Evolutionary conservation across 768 basidiomycete genomes (phyloP), one percentile per base, ranked within the genome.

Genomic region (Calocybe cyanea): DNA sequence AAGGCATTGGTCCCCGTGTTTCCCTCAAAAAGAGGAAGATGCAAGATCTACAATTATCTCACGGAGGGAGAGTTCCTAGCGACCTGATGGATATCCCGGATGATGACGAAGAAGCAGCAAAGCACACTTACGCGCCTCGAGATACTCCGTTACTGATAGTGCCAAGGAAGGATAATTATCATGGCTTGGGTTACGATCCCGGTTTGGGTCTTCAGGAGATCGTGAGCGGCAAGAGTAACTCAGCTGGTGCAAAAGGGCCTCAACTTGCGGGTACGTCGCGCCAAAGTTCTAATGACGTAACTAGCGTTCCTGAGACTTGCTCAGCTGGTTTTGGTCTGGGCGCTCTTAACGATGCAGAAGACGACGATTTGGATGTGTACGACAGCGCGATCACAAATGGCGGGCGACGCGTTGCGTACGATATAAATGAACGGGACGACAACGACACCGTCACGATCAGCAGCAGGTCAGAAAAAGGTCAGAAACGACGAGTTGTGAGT

Each of bases 1-100:
- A 94, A 65, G 96, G 95, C 10, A 81, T 98, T 15, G 96, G 95
- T 0, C 92, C 94, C 3, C 79, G 95, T 9, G 72, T 98, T 23
- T 81, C 90, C 4, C 76, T 85, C 51, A 75, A 80, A 28, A 82
- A 89, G 58, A 81, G 87, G 35, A 81, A 77, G 52, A 66, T 78
- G 14, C 90, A 94, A 61, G 83, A 88, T 60, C 62, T 75, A 10
- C 78, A 78, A 46, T 66, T 62, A 28, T 62, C 62, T 41, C 59
- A 60, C 15, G 63, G 64, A 46, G 43, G 57, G 36, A 63, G 56
- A 38, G 55, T 58, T 41, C 53, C 60, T 5, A 62, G 59, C 7
- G 63, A 67, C 17, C 53, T 63, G 18, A 57, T 70, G 2, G 59
- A 67, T 7, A 60, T 75, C 32, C 71, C 70, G 0, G 83, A 80